These are phyloP conservation scores for Cunninghamia lanceolata DNA, from an alignment of 75 land plant species.

Conservation along the genomic window DNA sequence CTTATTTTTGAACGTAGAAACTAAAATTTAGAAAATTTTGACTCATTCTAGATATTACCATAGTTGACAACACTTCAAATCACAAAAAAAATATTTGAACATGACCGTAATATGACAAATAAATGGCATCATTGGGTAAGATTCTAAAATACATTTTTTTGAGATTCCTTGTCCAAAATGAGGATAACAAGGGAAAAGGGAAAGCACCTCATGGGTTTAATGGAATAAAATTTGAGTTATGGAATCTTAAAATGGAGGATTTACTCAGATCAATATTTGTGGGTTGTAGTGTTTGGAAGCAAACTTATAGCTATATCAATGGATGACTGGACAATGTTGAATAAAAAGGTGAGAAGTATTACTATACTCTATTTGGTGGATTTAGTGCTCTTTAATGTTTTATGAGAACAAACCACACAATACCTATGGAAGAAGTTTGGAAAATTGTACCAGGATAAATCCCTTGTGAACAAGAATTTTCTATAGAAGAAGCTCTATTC, in stretches of 20 bases:
- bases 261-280: neutral
- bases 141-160: too few relatives aligned
- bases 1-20: too few relatives aligned
- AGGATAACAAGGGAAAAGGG: too few relatives aligned
- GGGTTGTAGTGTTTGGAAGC: neutral
- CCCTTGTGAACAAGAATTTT: neutral
- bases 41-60: too few relatives aligned
- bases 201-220: too few relatives aligned
- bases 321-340: neutral
- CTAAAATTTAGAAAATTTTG: too few relatives aligned
- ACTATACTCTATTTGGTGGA: neutral
- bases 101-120: too few relatives aligned
- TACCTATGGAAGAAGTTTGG: neutral
- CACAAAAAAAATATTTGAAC: too few relatives aligned
- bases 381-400: neutral
- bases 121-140: too few relatives aligned
- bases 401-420: neutral
- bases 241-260: neutral
- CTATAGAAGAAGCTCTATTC: neutral
- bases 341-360: neutral
- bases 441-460: neutral
- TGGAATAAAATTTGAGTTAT: neutral
- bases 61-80: too few relatives aligned
- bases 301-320: neutral
- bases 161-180: too few relatives aligned